These are phyloP conservation scores for Sarocladium kiliense DNA, from an alignment of 2,329 filamentous ascomycete species.

Conservation along the genomic window DNA sequence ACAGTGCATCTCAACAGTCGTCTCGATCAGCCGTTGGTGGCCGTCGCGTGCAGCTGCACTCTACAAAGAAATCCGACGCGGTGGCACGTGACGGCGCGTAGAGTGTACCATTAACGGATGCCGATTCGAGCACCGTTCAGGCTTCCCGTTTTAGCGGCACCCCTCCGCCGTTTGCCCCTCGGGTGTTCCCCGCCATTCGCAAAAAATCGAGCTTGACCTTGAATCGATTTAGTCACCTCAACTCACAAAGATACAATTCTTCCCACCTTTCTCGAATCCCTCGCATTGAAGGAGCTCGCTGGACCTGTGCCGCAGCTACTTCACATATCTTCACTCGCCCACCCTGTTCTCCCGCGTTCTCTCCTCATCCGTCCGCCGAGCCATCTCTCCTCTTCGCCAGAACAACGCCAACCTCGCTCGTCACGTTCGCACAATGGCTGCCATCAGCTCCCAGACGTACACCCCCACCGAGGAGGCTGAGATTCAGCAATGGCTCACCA, in stretches of 20 bases:
- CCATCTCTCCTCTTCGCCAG: background rate
- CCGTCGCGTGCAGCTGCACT: background rate
- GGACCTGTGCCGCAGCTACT: slow-evolving; percentile 20
- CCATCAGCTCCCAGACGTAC: slow-evolving; percentile 65
- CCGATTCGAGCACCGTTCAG: background rate
- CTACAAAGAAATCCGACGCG: background rate
- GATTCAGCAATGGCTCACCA: slow-evolving; percentile 83
- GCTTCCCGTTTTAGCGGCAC: background rate
- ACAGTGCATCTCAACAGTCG: no score
- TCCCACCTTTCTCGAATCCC: background rate
- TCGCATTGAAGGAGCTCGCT: slow-evolving; percentile 4
- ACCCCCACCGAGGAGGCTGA: slow-evolving; percentile 76
- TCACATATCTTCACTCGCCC: background rate
- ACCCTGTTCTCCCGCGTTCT: slow-evolving; percentile 6
- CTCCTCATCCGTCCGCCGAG: background rate
- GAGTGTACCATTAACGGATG: background rate
- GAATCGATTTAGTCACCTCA: background rate
- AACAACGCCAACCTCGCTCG: background rate
- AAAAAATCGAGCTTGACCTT: slow-evolving; percentile 5
- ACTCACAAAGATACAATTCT: background rate
- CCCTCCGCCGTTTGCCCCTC: slow-evolving; percentile 2
- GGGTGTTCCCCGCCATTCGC: background rate
- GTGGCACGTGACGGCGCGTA: slow-evolving; percentile 3
- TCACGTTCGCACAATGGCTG: slow-evolving; percentile 48
- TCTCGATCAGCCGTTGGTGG: background rate